phyloP scores from a whole-genome alignment of 176 grass and related monocot species.

The Aechmea fasciata region DNA sequence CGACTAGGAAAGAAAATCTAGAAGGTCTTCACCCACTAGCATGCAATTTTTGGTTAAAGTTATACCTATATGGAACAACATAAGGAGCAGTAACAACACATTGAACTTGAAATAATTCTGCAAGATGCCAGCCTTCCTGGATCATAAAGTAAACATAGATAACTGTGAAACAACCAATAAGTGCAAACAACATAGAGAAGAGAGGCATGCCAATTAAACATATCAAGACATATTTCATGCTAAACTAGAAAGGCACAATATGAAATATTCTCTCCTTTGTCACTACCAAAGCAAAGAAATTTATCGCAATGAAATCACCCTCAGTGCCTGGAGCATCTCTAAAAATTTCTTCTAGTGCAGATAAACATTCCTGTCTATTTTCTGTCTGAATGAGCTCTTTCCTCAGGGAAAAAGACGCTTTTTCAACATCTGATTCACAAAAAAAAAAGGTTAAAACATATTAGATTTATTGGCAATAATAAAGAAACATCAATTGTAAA shows the following conservation, averaged over 20 bases:
- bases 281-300: conserved; percentile 86
- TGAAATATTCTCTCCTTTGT: neutral
- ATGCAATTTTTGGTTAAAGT: neutral
- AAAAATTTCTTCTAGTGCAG: conserved; percentile 57
- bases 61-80: conserved; percentile 87
- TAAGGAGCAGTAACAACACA: conserved; percentile 78
- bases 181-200: neutral
- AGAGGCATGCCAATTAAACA: neutral
- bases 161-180: neutral
- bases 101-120: conserved; percentile 72
- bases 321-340: conserved; percentile 33
- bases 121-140: conserved; percentile 97
- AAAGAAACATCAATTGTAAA: neutral
- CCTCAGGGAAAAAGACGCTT: conserved; percentile 32
- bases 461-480: neutral
- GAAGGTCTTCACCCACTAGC: too few species aligned
- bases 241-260: neutral
- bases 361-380: conserved; percentile 66
- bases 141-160: conserved; percentile 10
- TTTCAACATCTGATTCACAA: conserved; percentile 22
- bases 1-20: too few species aligned
- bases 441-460: conserved; percentile 16
- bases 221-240: neutral
- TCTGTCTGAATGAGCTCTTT: conserved; percentile 49
- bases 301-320: conserved; percentile 64